Evolutionary conservation across 768 basidiomycete genomes (phyloP).

Genomic region (Clitopilus passeckerianus): DNA sequence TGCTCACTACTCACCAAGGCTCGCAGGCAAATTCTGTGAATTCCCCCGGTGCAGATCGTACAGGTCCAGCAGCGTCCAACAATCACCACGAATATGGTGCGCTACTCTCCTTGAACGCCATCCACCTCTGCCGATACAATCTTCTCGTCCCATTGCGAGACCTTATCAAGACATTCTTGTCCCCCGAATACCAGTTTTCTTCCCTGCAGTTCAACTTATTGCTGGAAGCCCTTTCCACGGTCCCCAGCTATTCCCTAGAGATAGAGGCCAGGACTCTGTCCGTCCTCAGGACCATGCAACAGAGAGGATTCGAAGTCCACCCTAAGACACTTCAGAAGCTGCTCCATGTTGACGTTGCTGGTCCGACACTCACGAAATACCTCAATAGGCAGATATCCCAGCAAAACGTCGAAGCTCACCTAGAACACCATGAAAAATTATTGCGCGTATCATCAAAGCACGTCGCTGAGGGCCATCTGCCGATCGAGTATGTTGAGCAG

Average conservation of each 20-base stretch:
- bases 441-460: conserved; percentile 42
- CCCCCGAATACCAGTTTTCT: conserved; percentile 21
- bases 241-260: conserved; percentile 33
- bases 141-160: conserved; percentile 41
- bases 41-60: background rate
- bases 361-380: conserved; percentile 42
- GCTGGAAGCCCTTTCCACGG: conserved; percentile 42
- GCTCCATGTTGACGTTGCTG: conserved; percentile 46
- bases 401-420: conserved; percentile 32
- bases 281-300: conserved; percentile 35
- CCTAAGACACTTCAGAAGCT: conserved; percentile 37
- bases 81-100: conserved; percentile 21
- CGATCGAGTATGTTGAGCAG: background rate
- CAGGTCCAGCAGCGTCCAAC: background rate
- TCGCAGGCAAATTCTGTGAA: background rate
- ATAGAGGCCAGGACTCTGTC: conserved; percentile 32
- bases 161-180: conserved; percentile 37
- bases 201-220: conserved; percentile 45
- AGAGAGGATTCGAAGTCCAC: background rate
- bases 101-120: conserved; percentile 39
- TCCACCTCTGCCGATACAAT: conserved; percentile 45
- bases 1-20: background rate
- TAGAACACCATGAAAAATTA: conserved; percentile 41
- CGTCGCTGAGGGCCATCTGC: conserved; percentile 17
- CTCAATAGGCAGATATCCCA: conserved; percentile 38